Conservation (phyloP, 306 rosid species). For the Trifolium subterraneum region DNA sequence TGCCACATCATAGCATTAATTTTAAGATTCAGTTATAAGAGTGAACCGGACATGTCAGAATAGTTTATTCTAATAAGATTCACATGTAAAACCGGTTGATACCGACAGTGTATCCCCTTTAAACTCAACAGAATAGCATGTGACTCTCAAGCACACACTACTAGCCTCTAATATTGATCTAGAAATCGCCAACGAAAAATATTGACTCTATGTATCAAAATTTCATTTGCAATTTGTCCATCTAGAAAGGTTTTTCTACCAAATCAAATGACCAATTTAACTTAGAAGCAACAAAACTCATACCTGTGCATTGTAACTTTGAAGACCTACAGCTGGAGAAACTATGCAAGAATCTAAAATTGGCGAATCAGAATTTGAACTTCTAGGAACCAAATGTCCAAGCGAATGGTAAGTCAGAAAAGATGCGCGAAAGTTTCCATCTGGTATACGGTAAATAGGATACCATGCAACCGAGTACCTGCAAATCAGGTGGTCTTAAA, state of each 20-base stretch:
- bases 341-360: constrained; percentile 52
- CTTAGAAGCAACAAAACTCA: constrained; percentile 22
- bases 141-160: too few relatives aligned
- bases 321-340: constrained; percentile 87
- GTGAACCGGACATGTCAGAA: neutral
- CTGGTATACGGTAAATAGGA: constrained; percentile 92
- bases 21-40: neutral
- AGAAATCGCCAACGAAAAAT: too few relatives aligned
- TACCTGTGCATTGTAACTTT: constrained; percentile 87
- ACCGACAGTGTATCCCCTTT: neutral
- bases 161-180: neutral
- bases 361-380: constrained; percentile 43
- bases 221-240: constrained; percentile 13
- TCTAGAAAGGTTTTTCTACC: neutral
- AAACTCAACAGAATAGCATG: too few relatives aligned
- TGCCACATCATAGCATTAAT: neutral
- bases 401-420: constrained; percentile 90
- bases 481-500: constrained; percentile 45
- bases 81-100: neutral
- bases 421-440: constrained; percentile 76
- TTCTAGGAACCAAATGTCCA: constrained; percentile 68
- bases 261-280: neutral
- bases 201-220: neutral
- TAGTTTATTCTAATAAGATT: neutral
- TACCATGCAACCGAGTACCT: constrained; percentile 97